These are phyloP conservation scores for Acidiella bohemica DNA, from an alignment of 495 filamentous ascomycete genomes.

Conservation along the genomic window DNA sequence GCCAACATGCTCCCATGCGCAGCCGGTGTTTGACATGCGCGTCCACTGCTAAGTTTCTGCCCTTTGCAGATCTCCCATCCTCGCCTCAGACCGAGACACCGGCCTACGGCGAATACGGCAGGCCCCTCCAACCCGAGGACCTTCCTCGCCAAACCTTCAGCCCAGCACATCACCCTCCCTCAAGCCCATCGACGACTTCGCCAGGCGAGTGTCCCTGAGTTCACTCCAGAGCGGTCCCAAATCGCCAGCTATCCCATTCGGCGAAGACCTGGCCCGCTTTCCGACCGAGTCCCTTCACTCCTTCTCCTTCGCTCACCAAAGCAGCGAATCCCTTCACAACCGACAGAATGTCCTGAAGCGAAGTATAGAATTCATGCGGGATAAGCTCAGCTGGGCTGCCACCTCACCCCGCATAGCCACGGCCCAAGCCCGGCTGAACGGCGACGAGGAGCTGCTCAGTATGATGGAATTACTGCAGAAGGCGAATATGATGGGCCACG, in stretches of 20 bases:
- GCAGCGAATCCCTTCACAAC: constrained; percentile 77
- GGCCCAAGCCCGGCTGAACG: constrained; percentile 67
- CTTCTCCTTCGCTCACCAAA: constrained; percentile 95
- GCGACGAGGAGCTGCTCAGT: constrained; percentile 75
- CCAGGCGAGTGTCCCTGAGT: constrained; percentile 40
- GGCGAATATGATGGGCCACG: constrained; percentile 52
- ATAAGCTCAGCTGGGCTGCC: constrained; percentile 72
- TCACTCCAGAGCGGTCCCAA: constrained; percentile 41
- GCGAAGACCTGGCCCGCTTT: constrained; percentile 84
- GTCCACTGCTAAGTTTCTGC: neutral
- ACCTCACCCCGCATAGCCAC: constrained; percentile 51
- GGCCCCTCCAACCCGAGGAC: constrained; percentile 36
- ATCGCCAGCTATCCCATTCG: constrained; percentile 53
- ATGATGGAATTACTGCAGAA: constrained; percentile 79
- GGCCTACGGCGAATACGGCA: constrained; percentile 89
- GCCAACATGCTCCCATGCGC: neutral
- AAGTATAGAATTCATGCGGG: constrained; percentile 94
- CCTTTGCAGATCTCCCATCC: constrained; percentile 14
- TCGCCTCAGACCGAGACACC: constrained; percentile 24
- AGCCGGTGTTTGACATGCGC: neutral
- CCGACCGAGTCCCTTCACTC: constrained; percentile 94
- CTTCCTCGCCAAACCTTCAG: constrained; percentile 37
- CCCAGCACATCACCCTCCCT: constrained; percentile 20
- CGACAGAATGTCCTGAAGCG: constrained; percentile 87
- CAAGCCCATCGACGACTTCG: constrained; percentile 40